Conservation (phyloP, 176 grass and related monocot species). For the Carex scoparia region DNA sequence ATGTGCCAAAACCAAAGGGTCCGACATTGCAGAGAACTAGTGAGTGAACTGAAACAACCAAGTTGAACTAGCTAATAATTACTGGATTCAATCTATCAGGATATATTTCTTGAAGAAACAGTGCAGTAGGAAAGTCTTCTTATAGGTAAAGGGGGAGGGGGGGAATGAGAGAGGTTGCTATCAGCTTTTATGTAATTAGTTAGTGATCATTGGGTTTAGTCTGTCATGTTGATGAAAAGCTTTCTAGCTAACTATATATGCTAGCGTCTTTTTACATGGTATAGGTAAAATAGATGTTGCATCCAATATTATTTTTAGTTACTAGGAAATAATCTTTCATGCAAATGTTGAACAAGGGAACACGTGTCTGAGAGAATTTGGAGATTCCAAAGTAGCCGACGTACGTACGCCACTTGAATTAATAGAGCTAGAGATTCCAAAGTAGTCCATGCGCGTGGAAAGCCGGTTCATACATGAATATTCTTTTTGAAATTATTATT, state of each 20-base stretch:
- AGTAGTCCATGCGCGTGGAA: neutral
- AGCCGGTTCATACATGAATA: neutral
- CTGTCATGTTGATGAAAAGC: neutral
- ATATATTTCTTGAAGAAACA: neutral
- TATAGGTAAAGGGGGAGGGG: slow-evolving; percentile 21
- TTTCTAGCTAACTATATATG: neutral
- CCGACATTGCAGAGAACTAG: neutral
- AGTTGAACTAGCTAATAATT: slow-evolving; percentile 22
- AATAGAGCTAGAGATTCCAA: neutral
- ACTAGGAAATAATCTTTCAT: neutral
- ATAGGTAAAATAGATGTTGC: neutral
- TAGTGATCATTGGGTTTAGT: neutral
- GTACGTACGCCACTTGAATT: no score
- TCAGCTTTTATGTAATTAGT: slow-evolving; percentile 33
- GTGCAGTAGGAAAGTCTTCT: slow-evolving; percentile 22
- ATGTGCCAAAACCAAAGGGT: slow-evolving; percentile 41
- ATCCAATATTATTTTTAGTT: neutral
- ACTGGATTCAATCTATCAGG: neutral
- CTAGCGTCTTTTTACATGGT: neutral
- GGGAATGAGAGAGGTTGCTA: slow-evolving; percentile 28
- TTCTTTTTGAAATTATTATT: neutral
- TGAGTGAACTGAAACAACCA: neutral
- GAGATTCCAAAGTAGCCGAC: neutral
- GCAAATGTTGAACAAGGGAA: neutral
- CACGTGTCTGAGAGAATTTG: neutral